A percentile compares a stretch with the other conserved stretches of the same genome.
Evolutionary conservation across 2,329 filamentous ascomycete species (phyloP).

Genomic region (Cyclaneusma minus): DNA sequence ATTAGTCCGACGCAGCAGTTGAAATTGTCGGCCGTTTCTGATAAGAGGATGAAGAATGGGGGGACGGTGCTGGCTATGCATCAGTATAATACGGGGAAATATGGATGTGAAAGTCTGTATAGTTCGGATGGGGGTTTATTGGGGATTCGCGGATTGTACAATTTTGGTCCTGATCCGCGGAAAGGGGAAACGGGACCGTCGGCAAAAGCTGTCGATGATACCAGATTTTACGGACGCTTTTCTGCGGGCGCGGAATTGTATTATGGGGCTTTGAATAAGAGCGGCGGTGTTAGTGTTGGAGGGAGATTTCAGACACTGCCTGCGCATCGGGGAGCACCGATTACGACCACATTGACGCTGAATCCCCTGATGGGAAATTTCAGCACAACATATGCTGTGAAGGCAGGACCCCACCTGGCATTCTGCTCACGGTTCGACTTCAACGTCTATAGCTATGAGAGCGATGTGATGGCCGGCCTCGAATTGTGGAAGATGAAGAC

Average conservation of each 20-base stretch:
- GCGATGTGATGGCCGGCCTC: slow-evolving; percentile 77
- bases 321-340: slow-evolving; percentile 66
- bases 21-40: slow-evolving; percentile 65
- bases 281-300: slow-evolving; percentile 78
- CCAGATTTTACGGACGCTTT: slow-evolving; percentile 64
- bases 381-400: slow-evolving; percentile 80
- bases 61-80: slow-evolving; percentile 59
- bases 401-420: slow-evolving; percentile 67
- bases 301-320: slow-evolving; percentile 80
- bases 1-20: slow-evolving; percentile 65
- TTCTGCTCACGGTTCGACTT: slow-evolving; percentile 89
- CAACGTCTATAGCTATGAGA: slow-evolving; percentile 97
- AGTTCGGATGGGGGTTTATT: slow-evolving; percentile 85
- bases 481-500: slow-evolving; percentile 68
- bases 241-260: slow-evolving; percentile 88
- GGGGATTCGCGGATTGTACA: slow-evolving; percentile 80
- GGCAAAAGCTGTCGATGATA: slow-evolving; percentile 9
- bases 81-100: slow-evolving; percentile 75
- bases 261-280: slow-evolving; percentile 90
- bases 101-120: slow-evolving; percentile 77
- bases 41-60: slow-evolving; percentile 54
- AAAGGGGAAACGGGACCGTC: slow-evolving; percentile 10
- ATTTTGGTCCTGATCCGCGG: slow-evolving; percentile 48
- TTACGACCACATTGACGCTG: slow-evolving; percentile 83
- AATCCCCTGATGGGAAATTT: slow-evolving; percentile 93